phyloP scores from a whole-genome alignment of 176 grass and related monocot genomes.

The Poa annua region DNA sequence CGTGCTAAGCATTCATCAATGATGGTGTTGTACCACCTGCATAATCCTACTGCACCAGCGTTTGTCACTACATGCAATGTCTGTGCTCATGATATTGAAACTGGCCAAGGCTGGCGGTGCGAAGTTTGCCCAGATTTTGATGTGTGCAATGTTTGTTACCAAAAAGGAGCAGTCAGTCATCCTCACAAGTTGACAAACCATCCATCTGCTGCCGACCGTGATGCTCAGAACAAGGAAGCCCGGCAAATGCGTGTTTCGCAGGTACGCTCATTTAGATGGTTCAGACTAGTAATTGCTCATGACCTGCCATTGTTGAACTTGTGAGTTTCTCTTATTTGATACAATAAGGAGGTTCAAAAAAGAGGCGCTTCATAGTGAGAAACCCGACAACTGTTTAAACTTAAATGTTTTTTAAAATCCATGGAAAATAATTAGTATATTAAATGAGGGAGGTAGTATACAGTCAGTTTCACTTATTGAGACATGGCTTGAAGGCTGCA shows the following conservation, averaged over 20 bases:
- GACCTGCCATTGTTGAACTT: conserved; percentile 30
- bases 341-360: background rate
- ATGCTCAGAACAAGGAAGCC: conserved; percentile 98
- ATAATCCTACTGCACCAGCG: conserved; percentile 96
- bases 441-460: background rate
- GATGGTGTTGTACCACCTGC: conserved; percentile 99
- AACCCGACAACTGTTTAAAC: background rate
- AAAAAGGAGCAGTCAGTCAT: conserved; percentile 89
- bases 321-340: background rate
- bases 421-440: conserved; percentile 23
- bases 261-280: conserved; percentile 54
- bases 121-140: conserved; percentile 99
- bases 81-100: conserved; percentile 93
- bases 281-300: conserved; percentile 23
- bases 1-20: conserved; percentile 99
- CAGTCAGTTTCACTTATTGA: background rate
- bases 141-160: conserved; percentile 87
- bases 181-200: conserved; percentile 90
- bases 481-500: background rate
- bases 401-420: conserved; percentile 1
- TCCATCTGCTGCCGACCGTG: conserved; percentile 76
- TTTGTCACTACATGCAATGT: conserved; percentile 95
- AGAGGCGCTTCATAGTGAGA: background rate
- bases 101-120: conserved; percentile 97
- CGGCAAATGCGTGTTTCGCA: conserved; percentile 89